Conservation (phyloP, 176 grass and related monocot species). For the Aegilops tauschii region DNA sequence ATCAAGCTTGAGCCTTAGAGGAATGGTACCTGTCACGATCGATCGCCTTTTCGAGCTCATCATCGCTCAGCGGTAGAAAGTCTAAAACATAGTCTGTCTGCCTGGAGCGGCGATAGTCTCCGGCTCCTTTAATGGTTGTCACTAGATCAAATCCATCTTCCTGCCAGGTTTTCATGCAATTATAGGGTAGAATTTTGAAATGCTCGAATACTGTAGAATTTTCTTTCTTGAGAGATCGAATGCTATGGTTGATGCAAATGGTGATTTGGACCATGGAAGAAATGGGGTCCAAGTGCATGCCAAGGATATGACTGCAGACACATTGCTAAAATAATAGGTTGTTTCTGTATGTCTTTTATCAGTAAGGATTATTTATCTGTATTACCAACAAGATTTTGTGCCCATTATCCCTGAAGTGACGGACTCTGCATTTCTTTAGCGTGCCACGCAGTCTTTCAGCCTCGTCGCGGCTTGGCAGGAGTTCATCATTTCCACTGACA, state of each 20-base stretch:
- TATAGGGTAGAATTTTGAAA: not conserved
- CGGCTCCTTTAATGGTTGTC: constrained; percentile 72
- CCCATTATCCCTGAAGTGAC: constrained; percentile 67
- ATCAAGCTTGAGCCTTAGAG: not conserved
- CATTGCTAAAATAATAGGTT: not conserved
- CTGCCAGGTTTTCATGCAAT: constrained; percentile 31
- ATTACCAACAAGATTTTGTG: constrained; percentile 79
- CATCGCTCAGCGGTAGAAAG: constrained; percentile 52
- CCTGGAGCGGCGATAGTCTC: constrained; percentile 68
- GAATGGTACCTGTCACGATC: constrained; percentile 47
- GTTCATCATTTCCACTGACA: constrained; percentile 73
- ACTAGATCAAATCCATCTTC: constrained; percentile 71
- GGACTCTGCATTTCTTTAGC: constrained; percentile 64
- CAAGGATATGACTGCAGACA: not conserved
- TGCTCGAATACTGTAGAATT: not conserved
- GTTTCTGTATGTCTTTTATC: not conserved
- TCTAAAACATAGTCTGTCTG: constrained; percentile 65
- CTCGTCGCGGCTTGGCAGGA: constrained; percentile 72
- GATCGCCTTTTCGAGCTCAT: constrained; percentile 49
- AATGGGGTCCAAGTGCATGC: not conserved
- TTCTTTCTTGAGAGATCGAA: no score
- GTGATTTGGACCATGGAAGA: not conserved
- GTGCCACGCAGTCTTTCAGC: constrained; percentile 48
- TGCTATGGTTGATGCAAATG: not conserved
- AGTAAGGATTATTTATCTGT: not conserved